Evolutionary conservation across 306 rosid species (phyloP), one percentile per base, ranked within the genome.

Genomic region (Citrullus mucosospermus): DNA sequence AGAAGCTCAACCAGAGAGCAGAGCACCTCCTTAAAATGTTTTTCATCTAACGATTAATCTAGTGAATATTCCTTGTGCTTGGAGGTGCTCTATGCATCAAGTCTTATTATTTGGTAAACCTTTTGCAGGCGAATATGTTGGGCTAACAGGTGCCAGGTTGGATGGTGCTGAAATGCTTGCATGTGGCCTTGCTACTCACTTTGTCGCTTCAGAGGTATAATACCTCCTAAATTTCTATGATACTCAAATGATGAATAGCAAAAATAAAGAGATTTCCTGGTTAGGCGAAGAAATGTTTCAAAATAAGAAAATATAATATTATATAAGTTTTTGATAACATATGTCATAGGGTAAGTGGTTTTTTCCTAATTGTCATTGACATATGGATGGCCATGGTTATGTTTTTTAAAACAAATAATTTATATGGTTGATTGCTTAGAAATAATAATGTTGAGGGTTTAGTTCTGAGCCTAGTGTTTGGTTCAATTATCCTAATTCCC

Each of bases 121-220:
- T 68, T 80, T 77, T 83, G 91, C 97, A 95, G 98, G 98, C 67
- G 98, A 95, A 83, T 92, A 92, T 85, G 92, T 84, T 82, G 97
- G 97, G 84, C 96, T 95, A 76, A 89, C 93, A 1, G 96, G 97
- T 78, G 81, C 97, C 57, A 88, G 97, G 85, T 85, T 95, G 92
- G 92, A 92, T 89, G 97, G 92, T 83, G 96, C 97, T 74, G 97
- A 95, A 90, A 89, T 95, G 98, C 90, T 95, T 86, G 89, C 87
- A 5, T 92, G 96, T 80, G 96, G 96, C 80, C 98, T 95, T 88
- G 97, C 97, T 60, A 92, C 98, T 67, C 98, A 95, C 89, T 91
- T 88, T 87, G 97, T 95, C 48, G 85, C 88, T 71, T 91, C 97
- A 71, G 63, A 70, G 71, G 98, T 92, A 89, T 61, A 79, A 79